Evolutionary conservation across 129 eudicot species (phyloP).

Genomic region (Tanacetum coccineum): DNA sequence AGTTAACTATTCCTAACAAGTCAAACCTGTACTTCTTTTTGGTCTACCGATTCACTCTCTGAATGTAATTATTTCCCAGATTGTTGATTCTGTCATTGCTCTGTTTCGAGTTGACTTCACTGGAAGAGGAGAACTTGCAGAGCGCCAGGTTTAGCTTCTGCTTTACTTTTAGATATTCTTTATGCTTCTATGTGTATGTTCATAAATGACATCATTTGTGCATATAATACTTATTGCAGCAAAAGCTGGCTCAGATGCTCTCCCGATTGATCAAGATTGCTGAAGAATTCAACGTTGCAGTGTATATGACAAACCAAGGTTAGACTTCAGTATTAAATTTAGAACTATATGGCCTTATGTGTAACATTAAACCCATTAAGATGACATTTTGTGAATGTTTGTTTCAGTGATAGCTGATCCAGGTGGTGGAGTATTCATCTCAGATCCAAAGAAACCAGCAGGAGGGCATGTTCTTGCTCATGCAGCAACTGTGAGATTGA

Average conservation of each 20-base stretch:
- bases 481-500: conserved; percentile 93
- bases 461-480: conserved; percentile 99
- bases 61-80: conserved; percentile 35
- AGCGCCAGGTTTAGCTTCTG: conserved; percentile 57
- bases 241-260: conserved; percentile 99
- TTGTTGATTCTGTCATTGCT: conserved; percentile 85
- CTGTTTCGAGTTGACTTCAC: conserved; percentile 93
- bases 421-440: conserved; percentile 84
- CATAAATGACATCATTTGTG: conserved; percentile 9
- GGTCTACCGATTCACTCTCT: not conserved
- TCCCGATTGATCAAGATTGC: conserved; percentile 90
- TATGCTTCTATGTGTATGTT: not conserved
- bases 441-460: conserved; percentile 98
- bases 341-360: not conserved
- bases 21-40: not conserved
- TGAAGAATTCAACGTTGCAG: conserved; percentile 94
- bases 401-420: conserved; percentile 95
- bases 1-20: not conserved
- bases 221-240: conserved; percentile 42
- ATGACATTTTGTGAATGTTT: conserved; percentile 14
- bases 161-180: not conserved
- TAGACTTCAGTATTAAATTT: conserved; percentile 5
- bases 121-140: conserved; percentile 98
- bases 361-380: not conserved
- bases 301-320: conserved; percentile 98